Base-by-base conservation (phyloP, 2,329 filamentous ascomycete genomes). In the Epichloe scottii region DNA sequence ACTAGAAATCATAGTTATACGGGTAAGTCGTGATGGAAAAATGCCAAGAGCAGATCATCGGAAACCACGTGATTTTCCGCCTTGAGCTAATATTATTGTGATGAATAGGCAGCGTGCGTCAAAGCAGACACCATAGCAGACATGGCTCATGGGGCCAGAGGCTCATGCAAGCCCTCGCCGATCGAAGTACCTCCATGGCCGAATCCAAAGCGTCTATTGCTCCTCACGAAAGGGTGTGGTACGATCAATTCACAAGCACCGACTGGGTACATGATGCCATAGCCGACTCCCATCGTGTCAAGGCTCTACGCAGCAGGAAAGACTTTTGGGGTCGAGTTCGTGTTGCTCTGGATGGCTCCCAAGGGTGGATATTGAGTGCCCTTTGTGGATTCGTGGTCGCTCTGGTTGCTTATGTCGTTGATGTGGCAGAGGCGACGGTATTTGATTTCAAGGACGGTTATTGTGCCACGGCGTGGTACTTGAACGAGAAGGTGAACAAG, bases 261-360 rank as follows among this genome's bases (percentile, higher is more conserved):
- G 91, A 98, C 66, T 98, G 93, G 93, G 90, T 98, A 1, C 91
- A 95, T 64, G 93, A 98, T 67, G 90, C 86, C 65, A 96, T 98
- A 58, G 88, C 89, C 61, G 93, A 97, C 68, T 89, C 90, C 10
- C 88, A 89, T 60, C 86, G 93, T 26, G 82, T 94, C 47, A 93
- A 94, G 65, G 83, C 83, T 49, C 75, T 98, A 39, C 81, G 89
- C 47, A 83, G 78, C 60, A 78, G 89, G 46, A 94, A 85, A 65
- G 93, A 91, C 68, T 77, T 95, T 54, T 83, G 84, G 63, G 91
- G 91, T n/a, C 82, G 86, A 46, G 58, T 95, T 14, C 72, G 80
- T 44, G 78, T 87, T 1, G 77, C 86, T 61, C 87, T 93, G 53
- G 93, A 98, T 63, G 86, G 87, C 47, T 83, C 85, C 4, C 90